A percentile compares a stretch with the other conserved stretches of the same genome.
Conservation (phyloP, 768 basidiomycete species). For the Kwoniella dendrophila region DNA sequence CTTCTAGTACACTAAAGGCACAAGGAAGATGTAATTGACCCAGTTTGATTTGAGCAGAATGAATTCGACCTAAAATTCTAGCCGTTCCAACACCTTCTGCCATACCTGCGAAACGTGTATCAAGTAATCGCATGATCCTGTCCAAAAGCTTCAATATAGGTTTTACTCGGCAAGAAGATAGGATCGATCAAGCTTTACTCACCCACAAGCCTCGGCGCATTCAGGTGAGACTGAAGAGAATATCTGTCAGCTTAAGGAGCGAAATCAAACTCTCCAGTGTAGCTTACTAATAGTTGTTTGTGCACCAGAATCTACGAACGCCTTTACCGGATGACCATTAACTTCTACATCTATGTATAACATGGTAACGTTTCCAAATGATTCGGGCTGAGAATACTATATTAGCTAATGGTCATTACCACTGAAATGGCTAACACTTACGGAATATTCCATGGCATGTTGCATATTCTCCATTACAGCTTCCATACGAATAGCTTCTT, state of each 20-base stretch:
- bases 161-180: background rate
- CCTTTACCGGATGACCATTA: slow-evolving; percentile 84
- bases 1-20: slow-evolving; percentile 95
- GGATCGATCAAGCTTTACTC: slow-evolving; percentile 49
- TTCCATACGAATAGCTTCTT: slow-evolving; percentile 86
- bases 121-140: slow-evolving; percentile 90
- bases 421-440: slow-evolving; percentile 15
- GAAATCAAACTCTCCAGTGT: no score
- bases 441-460: slow-evolving; percentile 83
- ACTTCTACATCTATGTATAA: slow-evolving; percentile 93
- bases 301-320: slow-evolving; percentile 97
- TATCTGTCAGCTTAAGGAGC: slow-evolving; percentile 9
- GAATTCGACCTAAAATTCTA: slow-evolving; percentile 88
- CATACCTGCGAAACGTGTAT: slow-evolving; percentile 82
- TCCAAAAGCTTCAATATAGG: background rate
- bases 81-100: slow-evolving; percentile 94
- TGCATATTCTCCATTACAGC: slow-evolving; percentile 89
- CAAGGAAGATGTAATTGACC: slow-evolving; percentile 82
- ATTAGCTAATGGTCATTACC: slow-evolving; percentile 3
- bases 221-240: slow-evolving; percentile 75
- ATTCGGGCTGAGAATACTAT: slow-evolving; percentile 68
- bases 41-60: slow-evolving; percentile 87
- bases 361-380: slow-evolving; percentile 93
- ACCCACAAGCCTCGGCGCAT: slow-evolving; percentile 89
- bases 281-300: slow-evolving; percentile 91